phyloP scores from a whole-genome alignment of 345 rosid species.

The Sisymbrium altissimum region DNA sequence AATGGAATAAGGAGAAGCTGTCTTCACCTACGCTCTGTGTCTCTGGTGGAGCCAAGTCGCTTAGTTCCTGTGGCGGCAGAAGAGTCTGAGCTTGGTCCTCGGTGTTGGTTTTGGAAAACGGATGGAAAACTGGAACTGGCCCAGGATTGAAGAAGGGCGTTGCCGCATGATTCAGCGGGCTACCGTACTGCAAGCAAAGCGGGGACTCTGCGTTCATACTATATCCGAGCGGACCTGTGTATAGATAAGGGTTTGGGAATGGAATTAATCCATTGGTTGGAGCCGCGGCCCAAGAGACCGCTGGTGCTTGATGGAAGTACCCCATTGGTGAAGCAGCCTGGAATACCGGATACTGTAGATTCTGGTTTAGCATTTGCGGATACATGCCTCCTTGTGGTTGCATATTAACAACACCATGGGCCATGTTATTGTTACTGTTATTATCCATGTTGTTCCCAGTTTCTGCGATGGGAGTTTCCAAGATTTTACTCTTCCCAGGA shows the following conservation, averaged over 20 bases:
- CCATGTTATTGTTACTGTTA: slow-evolving; percentile 8
- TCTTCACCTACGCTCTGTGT: slow-evolving; percentile 11
- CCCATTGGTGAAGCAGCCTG: slow-evolving; percentile 66
- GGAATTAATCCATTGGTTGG: slow-evolving; percentile 60
- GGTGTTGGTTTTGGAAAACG: slow-evolving; percentile 42
- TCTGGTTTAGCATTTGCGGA: slow-evolving; percentile 54
- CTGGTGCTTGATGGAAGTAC: slow-evolving; percentile 68
- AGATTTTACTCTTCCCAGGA: slow-evolving; percentile 44
- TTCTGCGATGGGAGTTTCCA: slow-evolving; percentile 30
- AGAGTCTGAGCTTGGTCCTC: slow-evolving; percentile 42
- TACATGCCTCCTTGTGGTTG: slow-evolving; percentile 43
- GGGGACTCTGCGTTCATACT: slow-evolving; percentile 35
- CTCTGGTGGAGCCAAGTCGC: slow-evolving; percentile 1
- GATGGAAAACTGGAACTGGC: slow-evolving; percentile 55
- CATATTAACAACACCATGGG: slow-evolving; percentile 16
- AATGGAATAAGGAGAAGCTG: slow-evolving; percentile 84
- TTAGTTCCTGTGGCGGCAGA: slow-evolving; percentile 37
- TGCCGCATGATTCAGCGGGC: slow-evolving; percentile 41
- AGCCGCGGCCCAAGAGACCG: slow-evolving; percentile 64
- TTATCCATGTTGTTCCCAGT: slow-evolving; percentile 32
- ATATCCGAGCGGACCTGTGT: slow-evolving; percentile 52
- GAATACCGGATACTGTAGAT: slow-evolving; percentile 53
- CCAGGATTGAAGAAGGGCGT: slow-evolving; percentile 50
- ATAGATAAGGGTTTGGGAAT: slow-evolving; percentile 56
- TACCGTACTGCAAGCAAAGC: slow-evolving; percentile 50